Base-by-base conservation (phyloP, 306 rosid genomes). In the Lathyrus tuberosus region DNA sequence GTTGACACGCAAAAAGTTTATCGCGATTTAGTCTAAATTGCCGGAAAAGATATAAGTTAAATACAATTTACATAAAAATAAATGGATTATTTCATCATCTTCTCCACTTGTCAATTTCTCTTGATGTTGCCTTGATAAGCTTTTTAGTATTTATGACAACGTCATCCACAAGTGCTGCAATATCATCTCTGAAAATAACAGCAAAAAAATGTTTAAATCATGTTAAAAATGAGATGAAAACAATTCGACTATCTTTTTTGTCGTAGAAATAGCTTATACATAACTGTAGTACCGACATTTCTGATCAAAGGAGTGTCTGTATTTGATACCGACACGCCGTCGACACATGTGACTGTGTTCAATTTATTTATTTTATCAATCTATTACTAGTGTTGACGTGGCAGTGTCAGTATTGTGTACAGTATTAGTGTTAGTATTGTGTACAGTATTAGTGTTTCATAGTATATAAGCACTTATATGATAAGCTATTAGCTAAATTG, bases 61-160 rank as follows among this genome's bases (percentile, higher is more conserved):
- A 68, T 28, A 17, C 67, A 71, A 52, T 28, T 75, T 71, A 58
- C 65, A 41, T 12, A 5, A 59, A 37, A 62, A 76, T 48, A 0
- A 58, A 51, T 9, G 4, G 68, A 44, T 18, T 65, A 43, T 70
- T 46, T 46, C 57, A 67, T 90, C 82, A 90, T 82, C 90, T 83
- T 76, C 76, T 81, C 94, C 94, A 84, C 80, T 88, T 93, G 31
- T 90, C 96, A 51, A 90, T 57, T 81, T 84, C 98, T 79, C 35
- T 86, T 16, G 96, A 72, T 58, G 97, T 85, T 42, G 82, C 85
- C 71, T 54, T 79, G 68, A 85, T 80, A 69, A 93, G 82, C 86
- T 83, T 93, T 84, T 79, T 90, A 18, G 91, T 76, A 48, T 74
- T 86, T 16, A 78, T 73, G 53, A 87, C 94, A 62, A 90, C 71